Evolutionary conservation across 225 moss, liverwort and hornwort species (phyloP), one percentile per base, ranked within the genome.

Genomic region (Sphagnum contortum): DNA sequence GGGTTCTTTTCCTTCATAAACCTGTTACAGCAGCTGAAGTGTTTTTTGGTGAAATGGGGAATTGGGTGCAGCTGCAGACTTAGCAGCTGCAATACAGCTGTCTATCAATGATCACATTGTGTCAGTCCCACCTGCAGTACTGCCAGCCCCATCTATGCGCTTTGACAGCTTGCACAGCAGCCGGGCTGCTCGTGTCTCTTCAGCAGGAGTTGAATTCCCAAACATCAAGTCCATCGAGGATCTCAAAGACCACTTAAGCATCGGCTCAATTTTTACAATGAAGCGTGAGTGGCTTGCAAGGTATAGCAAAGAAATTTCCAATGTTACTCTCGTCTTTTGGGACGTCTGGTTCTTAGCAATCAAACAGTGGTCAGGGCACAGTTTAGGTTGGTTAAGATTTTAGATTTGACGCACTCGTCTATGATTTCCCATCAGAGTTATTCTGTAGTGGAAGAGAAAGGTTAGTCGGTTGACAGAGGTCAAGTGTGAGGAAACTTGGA

Each of bases 251-350:
- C 98, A 92, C 57, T 68, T 98, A n/a, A 98, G 93, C 68, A 89
- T 92, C 14, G 93, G 98, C 61, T 98, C 98, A 63, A 85, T 98
- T 44, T 98, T 98, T 71, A 91, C 81, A 80, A 91, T 98, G 98
- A 98, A 93, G 75, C 87, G 98, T 61, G 98, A 98, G 57, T 98
- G 98, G 98, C 84, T 98, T 13, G 81, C 93, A 61, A 93, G 98
- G 98, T 98, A 69, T 74, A 6, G 44, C 29, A 29, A 29, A 29
- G 29, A 29, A 29, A 29, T 29, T 29, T 29, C 29, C 1, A 29
- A 29, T 29, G 0, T 29, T 29, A 29, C 29, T 29, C 29, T 29
- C 0, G 29, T 29, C 29, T 29, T 29, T 29, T 29, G 29, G 29
- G 29, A 29, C 0, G 29, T 29, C 29, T 29, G 29, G 29, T 29